Evolutionary conservation across 1,139 yeast genomes (phyloP).

Genomic region (Saccharomyces pastorianus): DNA sequence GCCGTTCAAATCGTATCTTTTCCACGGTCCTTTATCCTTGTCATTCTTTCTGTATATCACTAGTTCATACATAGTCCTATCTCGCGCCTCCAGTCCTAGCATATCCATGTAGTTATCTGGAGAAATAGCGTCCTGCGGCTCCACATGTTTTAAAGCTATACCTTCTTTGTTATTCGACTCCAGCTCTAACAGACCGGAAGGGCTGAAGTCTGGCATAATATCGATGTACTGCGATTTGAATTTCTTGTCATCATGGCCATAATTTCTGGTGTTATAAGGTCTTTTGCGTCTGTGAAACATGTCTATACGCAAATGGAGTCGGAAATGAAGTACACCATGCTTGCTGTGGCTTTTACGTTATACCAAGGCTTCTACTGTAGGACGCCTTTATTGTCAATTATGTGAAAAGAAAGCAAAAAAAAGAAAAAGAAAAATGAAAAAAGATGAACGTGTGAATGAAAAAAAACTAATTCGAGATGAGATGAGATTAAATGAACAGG

Average conservation of each 20-base stretch:
- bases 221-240: not conserved
- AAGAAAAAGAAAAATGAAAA: not conserved
- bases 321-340: not conserved
- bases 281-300: not conserved
- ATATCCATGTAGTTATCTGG: slow-evolving; percentile 28
- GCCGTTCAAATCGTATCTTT: slow-evolving; percentile 29
- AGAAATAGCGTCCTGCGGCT: slow-evolving; percentile 36
- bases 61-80: slow-evolving; percentile 23
- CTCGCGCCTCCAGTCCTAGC: slow-evolving; percentile 25
- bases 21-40: slow-evolving; percentile 11
- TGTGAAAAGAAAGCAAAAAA: not conserved
- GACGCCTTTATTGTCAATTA: not conserved
- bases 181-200: slow-evolving; percentile 41
- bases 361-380: not conserved
- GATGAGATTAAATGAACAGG: not conserved
- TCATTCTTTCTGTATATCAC: slow-evolving; percentile 17
- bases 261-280: not conserved
- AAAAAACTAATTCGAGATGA: not conserved
- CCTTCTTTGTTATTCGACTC: slow-evolving; percentile 39
- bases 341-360: not conserved
- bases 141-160: slow-evolving; percentile 37
- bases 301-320: not conserved
- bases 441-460: not conserved
- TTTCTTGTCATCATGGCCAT: not conserved
- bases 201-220: slow-evolving; percentile 32